Conservation (phyloP, 192 early-diverging fungal species). For the Coemansia sp. region DNA sequence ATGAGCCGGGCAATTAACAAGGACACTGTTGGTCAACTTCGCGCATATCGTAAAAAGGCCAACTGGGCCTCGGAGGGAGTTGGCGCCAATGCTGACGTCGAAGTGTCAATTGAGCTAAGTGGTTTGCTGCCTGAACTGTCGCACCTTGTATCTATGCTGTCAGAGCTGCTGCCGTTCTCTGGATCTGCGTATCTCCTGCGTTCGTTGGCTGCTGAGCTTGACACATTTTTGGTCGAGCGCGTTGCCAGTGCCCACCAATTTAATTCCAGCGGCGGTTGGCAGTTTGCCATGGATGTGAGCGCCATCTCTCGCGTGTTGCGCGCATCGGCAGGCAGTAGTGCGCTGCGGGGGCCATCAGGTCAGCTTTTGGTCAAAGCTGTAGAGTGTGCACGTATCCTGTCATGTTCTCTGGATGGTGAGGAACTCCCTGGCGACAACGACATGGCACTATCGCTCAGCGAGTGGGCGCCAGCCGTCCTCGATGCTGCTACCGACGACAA, state of each 20-base stretch:
- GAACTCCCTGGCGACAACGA: not conserved
- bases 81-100: conserved; percentile 6
- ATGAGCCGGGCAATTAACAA: conserved; percentile 40
- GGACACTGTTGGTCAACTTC: conserved; percentile 32
- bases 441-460: conserved; percentile 32
- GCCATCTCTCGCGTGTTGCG: conserved; percentile 21
- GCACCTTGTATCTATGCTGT: conserved; percentile 15
- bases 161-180: conserved; percentile 21
- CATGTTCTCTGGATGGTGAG: conserved; percentile 19
- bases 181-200: conserved; percentile 28
- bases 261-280: conserved; percentile 24
- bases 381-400: conserved; percentile 29
- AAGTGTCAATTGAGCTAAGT: conserved; percentile 30
- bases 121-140: conserved; percentile 27
- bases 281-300: conserved; percentile 33
- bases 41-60: conserved; percentile 47
- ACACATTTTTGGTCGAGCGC: conserved; percentile 33
- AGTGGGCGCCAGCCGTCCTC: conserved; percentile 30
- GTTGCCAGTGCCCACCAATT: conserved; percentile 45
- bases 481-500: conserved; percentile 16
- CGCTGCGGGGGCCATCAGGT: not conserved
- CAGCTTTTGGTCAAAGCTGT: conserved; percentile 14
- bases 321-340: conserved; percentile 8
- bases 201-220: conserved; percentile 30
- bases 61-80: conserved; percentile 15